A percentile compares a stretch with the other conserved stretches of the same genome.
These are phyloP conservation scores for Schizonepeta tenuifolia DNA, from an alignment of 257 asterid species.

Conservation along the genomic window DNA sequence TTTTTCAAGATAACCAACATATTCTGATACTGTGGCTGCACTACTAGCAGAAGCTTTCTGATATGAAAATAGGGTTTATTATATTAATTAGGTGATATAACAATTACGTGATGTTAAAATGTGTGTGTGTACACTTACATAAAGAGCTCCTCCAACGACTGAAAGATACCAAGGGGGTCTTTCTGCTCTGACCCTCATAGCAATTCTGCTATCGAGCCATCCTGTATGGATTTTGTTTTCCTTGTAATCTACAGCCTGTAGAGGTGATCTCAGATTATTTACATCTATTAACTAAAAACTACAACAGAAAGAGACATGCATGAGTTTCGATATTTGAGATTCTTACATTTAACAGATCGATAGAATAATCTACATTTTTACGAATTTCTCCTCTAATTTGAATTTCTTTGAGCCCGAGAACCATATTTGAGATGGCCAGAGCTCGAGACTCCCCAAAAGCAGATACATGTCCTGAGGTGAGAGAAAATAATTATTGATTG, in stretches of 20 bases:
- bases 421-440: slow-evolving; percentile 98
- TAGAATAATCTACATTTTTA: slow-evolving; percentile 95
- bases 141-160: slow-evolving; percentile 98
- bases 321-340: slow-evolving; percentile 12
- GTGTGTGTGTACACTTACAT: slow-evolving; percentile 54
- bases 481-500: slow-evolving; percentile 22
- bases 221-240: slow-evolving; percentile 98
- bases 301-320: slow-evolving; percentile 18
- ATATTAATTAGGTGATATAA: slow-evolving; percentile 24
- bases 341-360: slow-evolving; percentile 95
- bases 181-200: slow-evolving; percentile 99
- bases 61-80: slow-evolving; percentile 37
- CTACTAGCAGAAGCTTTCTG: slow-evolving; percentile 99
- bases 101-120: slow-evolving; percentile 6
- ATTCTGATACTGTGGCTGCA: slow-evolving; percentile 94
- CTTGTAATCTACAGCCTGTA: slow-evolving; percentile 90
- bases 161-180: slow-evolving; percentile 99
- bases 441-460: slow-evolving; percentile 99
- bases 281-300: slow-evolving; percentile 11
- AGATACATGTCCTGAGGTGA: slow-evolving; percentile 85
- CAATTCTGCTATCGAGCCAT: slow-evolving; percentile 99
- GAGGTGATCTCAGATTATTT: slow-evolving; percentile 27
- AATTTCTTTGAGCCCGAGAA: slow-evolving; percentile 97
- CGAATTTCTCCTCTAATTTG: slow-evolving; percentile 99
- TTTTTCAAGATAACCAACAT: slow-evolving; percentile 97